Evolutionary conservation across 768 basidiomycete species (phyloP).

Genomic region (Auricularia heimuer): DNA sequence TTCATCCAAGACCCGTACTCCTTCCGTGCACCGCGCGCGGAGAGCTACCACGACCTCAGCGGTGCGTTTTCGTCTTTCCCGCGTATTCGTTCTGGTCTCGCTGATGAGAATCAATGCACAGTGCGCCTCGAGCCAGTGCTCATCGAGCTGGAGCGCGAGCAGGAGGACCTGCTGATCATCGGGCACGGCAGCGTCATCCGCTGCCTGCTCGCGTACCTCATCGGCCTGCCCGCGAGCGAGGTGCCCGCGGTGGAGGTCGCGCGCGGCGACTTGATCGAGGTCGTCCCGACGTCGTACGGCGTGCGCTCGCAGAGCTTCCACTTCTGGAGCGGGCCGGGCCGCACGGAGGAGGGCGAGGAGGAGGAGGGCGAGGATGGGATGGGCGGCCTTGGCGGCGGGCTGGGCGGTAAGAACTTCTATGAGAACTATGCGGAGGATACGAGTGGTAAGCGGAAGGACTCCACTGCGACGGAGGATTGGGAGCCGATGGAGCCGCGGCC

Average conservation of each 20-base stretch:
- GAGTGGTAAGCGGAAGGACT: conserved; percentile 3
- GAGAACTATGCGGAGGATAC: conserved; percentile 74
- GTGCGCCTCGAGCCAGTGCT: conserved; percentile 90
- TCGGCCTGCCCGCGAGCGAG: conserved; percentile 88
- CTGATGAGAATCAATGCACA: conserved; percentile 19
- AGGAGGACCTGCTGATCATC: conserved; percentile 91
- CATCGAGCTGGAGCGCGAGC: conserved; percentile 88
- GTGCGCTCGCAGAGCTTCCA: conserved; percentile 76
- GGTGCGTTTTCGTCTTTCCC: conserved; percentile 32
- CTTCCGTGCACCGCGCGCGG: conserved; percentile 84
- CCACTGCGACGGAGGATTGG: not conserved
- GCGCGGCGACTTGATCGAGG: conserved; percentile 91
- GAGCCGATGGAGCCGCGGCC: not conserved
- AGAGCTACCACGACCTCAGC: conserved; percentile 93
- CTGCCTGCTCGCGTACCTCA: conserved; percentile 86
- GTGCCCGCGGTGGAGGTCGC: conserved; percentile 97
- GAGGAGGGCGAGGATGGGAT: conserved; percentile 6
- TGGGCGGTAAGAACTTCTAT: conserved; percentile 57
- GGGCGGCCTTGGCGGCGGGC: conserved; percentile 37
- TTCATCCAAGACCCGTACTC: conserved; percentile 90
- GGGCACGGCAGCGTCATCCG: conserved; percentile 96
- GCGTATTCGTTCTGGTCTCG: not conserved
- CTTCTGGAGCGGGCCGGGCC: conserved; percentile 84
- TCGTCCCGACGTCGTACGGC: conserved; percentile 80
- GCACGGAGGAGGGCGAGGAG: conserved; percentile 31